A percentile compares a stretch with the other conserved stretches of the same genome.
Conservation (phyloP, 257 asterid genomes). For the Cordia subcordata region DNA sequence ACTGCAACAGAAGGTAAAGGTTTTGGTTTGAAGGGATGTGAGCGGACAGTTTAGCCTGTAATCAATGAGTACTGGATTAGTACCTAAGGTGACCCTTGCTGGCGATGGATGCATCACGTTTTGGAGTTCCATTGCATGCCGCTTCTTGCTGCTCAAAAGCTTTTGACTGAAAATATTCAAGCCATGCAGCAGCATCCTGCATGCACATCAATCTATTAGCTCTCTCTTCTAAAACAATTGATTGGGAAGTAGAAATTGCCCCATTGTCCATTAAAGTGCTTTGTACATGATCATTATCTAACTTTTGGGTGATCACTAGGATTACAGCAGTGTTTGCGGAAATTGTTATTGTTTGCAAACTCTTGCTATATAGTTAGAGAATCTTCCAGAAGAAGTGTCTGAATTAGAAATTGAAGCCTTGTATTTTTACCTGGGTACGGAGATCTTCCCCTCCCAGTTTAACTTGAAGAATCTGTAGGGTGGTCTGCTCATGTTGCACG, state of each 20-base stretch:
- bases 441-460: slow-evolving; percentile 96
- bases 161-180: slow-evolving; percentile 94
- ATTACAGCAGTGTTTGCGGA: not conserved
- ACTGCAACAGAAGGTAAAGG: slow-evolving; percentile 48
- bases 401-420: slow-evolving; percentile 7
- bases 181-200: slow-evolving; percentile 99
- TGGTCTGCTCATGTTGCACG: slow-evolving; percentile 97
- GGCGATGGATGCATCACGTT: slow-evolving; percentile 95
- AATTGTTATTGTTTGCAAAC: no score
- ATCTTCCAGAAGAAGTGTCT: not conserved
- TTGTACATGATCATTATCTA: not conserved
- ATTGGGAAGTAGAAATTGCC: not conserved
- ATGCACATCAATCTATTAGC: slow-evolving; percentile 17
- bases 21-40: slow-evolving; percentile 23
- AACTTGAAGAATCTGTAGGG: slow-evolving; percentile 92
- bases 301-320: not conserved
- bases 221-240: not conserved
- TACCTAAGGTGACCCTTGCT: slow-evolving; percentile 99
- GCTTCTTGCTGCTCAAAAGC: slow-evolving; percentile 99
- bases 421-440: slow-evolving; percentile 81
- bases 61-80: slow-evolving; percentile 42
- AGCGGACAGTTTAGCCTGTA: slow-evolving; percentile 25
- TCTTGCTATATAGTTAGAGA: no score
- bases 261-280: not conserved
- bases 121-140: slow-evolving; percentile 87